A percentile compares a stretch with the other conserved stretches of the same genome.
Evolutionary conservation across 371 early-diverging fungal genomes (phyloP).

Genomic region (Lichtheimia ornata): DNA sequence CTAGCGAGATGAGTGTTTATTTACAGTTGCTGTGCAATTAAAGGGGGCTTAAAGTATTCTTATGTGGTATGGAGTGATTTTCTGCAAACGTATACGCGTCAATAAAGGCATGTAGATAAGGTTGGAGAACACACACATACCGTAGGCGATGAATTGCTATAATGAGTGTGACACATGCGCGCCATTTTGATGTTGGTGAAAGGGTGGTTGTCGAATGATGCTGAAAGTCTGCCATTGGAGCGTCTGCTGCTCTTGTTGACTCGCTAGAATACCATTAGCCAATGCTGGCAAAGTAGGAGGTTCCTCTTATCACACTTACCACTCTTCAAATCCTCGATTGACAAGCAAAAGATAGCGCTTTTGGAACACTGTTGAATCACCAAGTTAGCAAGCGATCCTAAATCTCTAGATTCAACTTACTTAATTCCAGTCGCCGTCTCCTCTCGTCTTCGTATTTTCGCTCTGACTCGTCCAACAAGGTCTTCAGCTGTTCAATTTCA

Average conservation of each 20-base stretch:
- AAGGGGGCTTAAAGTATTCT: background rate
- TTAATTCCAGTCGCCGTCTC: conserved; percentile 4
- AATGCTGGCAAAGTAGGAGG: background rate
- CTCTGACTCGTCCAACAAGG: background rate
- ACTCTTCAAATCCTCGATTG: conserved; percentile 13
- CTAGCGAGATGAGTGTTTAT: background rate
- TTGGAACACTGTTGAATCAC: conserved; percentile 7
- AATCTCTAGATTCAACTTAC: background rate
- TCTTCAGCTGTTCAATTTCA: background rate
- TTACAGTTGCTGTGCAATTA: background rate
- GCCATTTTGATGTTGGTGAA: conserved; percentile 7
- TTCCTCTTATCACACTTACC: background rate
- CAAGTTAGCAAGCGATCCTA: background rate
- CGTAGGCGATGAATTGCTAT: conserved; percentile 6
- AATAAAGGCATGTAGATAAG: background rate
- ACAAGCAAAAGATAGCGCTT: conserved; percentile 17
- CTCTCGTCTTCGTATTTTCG: background rate
- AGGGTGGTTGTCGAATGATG: background rate
- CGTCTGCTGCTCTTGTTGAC: background rate
- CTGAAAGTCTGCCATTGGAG: background rate
- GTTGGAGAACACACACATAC: conserved; percentile 2
- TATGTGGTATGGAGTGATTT: background rate
- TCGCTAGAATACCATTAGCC: background rate
- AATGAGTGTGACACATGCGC: conserved; percentile 4
- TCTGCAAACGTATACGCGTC: background rate